Evolutionary conservation across 2,329 filamentous ascomycete species (phyloP).

Genomic region (Sporothrix luriei): DNA sequence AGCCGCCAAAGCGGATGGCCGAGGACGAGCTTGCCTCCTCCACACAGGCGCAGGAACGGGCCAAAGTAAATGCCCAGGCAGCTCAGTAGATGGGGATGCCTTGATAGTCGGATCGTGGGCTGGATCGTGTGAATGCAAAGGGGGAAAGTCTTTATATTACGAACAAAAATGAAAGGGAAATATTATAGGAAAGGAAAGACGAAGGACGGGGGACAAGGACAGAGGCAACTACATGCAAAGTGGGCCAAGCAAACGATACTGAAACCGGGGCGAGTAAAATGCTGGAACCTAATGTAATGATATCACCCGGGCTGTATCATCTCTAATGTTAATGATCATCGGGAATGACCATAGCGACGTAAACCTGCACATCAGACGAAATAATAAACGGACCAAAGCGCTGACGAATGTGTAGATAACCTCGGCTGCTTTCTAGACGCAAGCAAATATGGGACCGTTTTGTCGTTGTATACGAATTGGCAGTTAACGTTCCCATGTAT

Average conservation of each 20-base stretch:
- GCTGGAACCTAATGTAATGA: not conserved
- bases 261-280: not conserved
- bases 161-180: not conserved
- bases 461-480: not conserved
- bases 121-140: not conserved
- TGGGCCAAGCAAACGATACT: not conserved
- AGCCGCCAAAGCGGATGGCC: conserved; percentile 6
- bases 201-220: too few relatives aligned
- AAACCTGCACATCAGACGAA: not conserved
- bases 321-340: not conserved
- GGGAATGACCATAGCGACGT: not conserved
- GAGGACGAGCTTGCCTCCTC: not conserved
- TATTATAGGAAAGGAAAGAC: not conserved
- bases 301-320: not conserved
- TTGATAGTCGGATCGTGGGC: not conserved
- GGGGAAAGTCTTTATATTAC: not conserved
- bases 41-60: conserved; percentile 6
- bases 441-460: not conserved
- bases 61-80: conserved; percentile 10
- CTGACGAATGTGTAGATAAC: not conserved
- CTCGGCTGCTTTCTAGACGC: not conserved
- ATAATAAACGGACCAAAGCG: not conserved
- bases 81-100: not conserved
- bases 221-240: not conserved
- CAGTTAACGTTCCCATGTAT: not conserved